Evolutionary conservation across 345 rosid genomes (phyloP), one percentile per base, ranked within the genome.

Genomic region (Barbarea vulgaris): DNA sequence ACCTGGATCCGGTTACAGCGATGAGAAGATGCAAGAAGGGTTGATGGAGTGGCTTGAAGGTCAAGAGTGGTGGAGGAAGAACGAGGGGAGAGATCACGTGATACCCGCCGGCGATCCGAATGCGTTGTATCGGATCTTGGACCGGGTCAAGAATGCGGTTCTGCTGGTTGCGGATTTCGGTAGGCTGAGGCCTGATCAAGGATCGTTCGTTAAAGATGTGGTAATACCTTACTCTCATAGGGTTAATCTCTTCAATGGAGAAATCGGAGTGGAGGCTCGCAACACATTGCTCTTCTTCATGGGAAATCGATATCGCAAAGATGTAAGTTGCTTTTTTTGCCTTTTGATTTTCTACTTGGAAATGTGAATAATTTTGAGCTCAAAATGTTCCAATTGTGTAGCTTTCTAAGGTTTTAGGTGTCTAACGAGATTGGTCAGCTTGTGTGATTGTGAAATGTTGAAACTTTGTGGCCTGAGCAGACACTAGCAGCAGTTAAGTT

Each of bases 231-330:
- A 95, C 56, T 85, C 98, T 9, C 98, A 92, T 77, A 81, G 98
- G 69, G 90, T 95, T 57, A 89, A 85, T 69, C 61, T 83, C 42
- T 95, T 84, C 71, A 82, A 51, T 3, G 99, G 98, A 0, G 94
- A 87, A 21, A 58, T 86, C 6, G 90, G 94, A 11, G 86, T 89
- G 2, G 72, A 86, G 44, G 73, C 83, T 19, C 83, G 99, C 33
- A 81, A 81, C 34, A 95, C 89, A 0, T 84, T 95, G 69, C 82
- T 95, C 78, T 95, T 95, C 82, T 95, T 95, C 83, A 95, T 95
- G 99, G 99, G 99, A 4, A 95, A 95, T 78, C 91, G 98, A 6
- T 95, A 85, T 74, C 86, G 97, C 61, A 95, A 93, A 81, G 98
- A 95, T 80, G 98, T 95, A 79, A 79, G 73, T 39, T 33, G 3